Evolutionary conservation across 2,329 filamentous ascomycete genomes (phyloP).

Genomic region (Zarea fungicola): DNA sequence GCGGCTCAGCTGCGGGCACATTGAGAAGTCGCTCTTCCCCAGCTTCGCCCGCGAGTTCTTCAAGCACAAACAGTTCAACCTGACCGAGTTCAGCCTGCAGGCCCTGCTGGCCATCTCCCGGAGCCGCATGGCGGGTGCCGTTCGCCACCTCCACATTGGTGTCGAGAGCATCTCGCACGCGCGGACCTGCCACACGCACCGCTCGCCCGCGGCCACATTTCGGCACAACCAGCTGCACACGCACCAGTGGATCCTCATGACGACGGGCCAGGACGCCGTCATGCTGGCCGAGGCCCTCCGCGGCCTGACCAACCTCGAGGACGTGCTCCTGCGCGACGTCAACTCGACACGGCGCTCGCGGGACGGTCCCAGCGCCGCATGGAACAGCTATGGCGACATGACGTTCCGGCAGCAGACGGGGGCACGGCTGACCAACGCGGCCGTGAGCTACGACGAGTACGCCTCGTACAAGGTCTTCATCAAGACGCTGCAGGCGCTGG

Average conservation of each 20-base stretch:
- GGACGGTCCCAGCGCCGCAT: conserved; percentile 37
- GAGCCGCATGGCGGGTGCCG: conserved; percentile 32
- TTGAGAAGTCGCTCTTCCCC: conserved; percentile 50
- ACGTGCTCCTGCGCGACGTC: conserved; percentile 56
- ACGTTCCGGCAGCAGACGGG: conserved; percentile 20
- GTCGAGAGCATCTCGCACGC: conserved; percentile 6
- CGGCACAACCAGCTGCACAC: conserved; percentile 8
- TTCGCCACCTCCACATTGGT: conserved; percentile 32
- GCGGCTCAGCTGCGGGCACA: conserved; percentile 48
- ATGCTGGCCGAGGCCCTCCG: conserved; percentile 53
- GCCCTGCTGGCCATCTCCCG: conserved; percentile 49
- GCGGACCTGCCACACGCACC: conserved; percentile 4
- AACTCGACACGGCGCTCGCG: conserved; percentile 43
- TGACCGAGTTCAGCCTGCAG: conserved; percentile 51
- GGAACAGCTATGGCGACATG: conserved; percentile 51
- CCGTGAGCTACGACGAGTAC: background rate
- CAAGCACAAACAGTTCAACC: conserved; percentile 60
- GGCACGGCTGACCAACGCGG: background rate
- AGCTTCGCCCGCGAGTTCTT: conserved; percentile 60
- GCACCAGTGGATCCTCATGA: conserved; percentile 23
- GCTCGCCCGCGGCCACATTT: background rate
- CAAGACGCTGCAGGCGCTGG: conserved; percentile 38
- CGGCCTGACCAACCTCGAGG: conserved; percentile 49
- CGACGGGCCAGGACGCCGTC: conserved; percentile 42
- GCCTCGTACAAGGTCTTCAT: conserved; percentile 25